Conservation (phyloP, 768 basidiomycete genomes). For the Dacryopinax spathularia region DNA sequence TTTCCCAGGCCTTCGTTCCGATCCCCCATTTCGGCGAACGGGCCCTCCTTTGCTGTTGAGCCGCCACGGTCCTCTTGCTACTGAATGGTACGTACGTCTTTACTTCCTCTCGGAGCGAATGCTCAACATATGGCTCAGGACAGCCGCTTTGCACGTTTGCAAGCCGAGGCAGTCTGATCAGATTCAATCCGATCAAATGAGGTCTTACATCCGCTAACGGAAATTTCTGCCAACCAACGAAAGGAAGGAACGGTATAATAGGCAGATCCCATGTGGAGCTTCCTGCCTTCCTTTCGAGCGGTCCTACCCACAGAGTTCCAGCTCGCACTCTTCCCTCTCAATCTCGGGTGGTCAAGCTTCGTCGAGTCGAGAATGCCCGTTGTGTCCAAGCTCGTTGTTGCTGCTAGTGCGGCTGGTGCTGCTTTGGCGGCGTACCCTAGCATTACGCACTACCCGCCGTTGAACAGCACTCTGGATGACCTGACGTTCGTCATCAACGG, state of each 20-base stretch:
- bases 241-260: background rate
- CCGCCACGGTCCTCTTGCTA: background rate
- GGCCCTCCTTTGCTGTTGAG: no score
- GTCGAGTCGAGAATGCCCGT: background rate
- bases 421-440: background rate
- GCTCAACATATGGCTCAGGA: background rate
- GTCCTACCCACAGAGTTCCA: background rate
- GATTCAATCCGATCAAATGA: background rate
- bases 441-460: background rate
- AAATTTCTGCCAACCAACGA: no score
- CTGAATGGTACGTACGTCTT: background rate
- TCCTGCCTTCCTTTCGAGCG: background rate
- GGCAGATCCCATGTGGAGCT: background rate
- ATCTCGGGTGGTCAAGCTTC: background rate
- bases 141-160: background rate
- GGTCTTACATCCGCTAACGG: background rate
- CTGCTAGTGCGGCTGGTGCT: background rate
- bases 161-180: background rate
- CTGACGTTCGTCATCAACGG: conserved; percentile 12
- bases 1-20: no score
- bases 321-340: background rate
- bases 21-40: background rate
- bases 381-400: background rate
- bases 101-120: no score
- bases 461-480: background rate